phyloP scores from a whole-genome alignment of 129 eudicot species.

The Helichrysum umbraculigerum region DNA sequence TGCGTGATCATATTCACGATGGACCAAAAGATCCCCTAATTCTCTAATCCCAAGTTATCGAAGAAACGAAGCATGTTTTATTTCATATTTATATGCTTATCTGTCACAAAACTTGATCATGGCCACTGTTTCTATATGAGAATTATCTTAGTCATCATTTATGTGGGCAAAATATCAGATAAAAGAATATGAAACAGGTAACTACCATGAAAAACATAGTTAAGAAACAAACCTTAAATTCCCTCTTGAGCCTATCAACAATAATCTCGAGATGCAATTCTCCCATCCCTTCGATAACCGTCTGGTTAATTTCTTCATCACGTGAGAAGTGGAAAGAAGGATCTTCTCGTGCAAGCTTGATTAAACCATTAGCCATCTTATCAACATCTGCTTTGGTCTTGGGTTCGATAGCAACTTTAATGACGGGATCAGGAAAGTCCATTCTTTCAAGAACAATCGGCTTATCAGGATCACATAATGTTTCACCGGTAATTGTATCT shows the following conservation, averaged over 20 bases:
- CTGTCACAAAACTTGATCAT: no score
- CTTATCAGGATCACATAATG: conserved; percentile 70
- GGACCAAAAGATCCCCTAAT: neutral
- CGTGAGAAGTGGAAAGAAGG: conserved; percentile 97
- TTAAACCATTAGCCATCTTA: conserved; percentile 80
- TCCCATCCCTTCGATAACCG: conserved; percentile 99
- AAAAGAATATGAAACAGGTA: no score
- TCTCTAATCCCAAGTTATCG: neutral
- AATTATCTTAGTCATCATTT: neutral
- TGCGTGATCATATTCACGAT: neutral
- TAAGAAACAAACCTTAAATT: conserved; percentile 38
- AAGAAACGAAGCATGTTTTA: neutral
- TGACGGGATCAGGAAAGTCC: conserved; percentile 99
- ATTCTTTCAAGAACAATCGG: conserved; percentile 90
- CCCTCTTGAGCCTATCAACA: conserved; percentile 65
- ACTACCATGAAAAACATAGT: neutral
- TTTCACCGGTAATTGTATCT: conserved; percentile 95
- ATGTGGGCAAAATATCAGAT: neutral
- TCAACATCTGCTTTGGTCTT: conserved; percentile 96
- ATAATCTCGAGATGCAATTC: conserved; percentile 96
- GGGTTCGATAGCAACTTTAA: conserved; percentile 97
- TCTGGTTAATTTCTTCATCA: conserved; percentile 90
- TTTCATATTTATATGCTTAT: no score
- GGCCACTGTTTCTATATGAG: neutral
- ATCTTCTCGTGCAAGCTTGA: conserved; percentile 99